Conservation (phyloP, 306 rosid species). For the Trichosanthes cucumerina region DNA sequence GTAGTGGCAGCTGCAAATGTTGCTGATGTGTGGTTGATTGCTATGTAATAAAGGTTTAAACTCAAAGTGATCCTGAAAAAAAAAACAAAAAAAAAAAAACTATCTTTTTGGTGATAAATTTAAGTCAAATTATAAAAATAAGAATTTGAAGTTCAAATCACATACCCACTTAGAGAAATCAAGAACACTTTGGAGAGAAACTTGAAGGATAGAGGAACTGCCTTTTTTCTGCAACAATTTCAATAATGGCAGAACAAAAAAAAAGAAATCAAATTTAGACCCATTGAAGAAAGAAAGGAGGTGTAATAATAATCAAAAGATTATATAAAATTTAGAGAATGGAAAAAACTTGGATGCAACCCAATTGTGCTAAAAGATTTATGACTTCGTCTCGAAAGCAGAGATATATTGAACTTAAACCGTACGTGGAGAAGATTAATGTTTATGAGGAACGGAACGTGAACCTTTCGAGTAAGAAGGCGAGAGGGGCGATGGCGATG, state of each 20-base stretch:
- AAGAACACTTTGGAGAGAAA: slow-evolving; percentile 62
- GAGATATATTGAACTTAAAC: too few relatives aligned
- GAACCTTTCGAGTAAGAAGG: slow-evolving; percentile 72
- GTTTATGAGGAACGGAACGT: too few relatives aligned
- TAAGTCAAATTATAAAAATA: background rate
- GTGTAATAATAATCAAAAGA: too few relatives aligned
- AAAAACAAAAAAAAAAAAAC: background rate
- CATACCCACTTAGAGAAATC: slow-evolving; percentile 71
- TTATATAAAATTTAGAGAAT: too few relatives aligned
- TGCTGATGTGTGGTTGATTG: slow-evolving; percentile 72
- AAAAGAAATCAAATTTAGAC: background rate
- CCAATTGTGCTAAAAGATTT: too few relatives aligned
- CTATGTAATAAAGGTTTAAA: slow-evolving; percentile 65
- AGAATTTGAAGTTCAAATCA: background rate
- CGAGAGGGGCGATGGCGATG: slow-evolving; percentile 61
- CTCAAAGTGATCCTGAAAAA: slow-evolving; percentile 55
- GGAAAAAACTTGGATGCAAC: too few relatives aligned
- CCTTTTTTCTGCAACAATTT: slow-evolving; percentile 42
- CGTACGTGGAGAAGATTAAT: too few relatives aligned
- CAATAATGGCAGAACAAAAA: background rate
- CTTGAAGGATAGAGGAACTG: slow-evolving; percentile 46
- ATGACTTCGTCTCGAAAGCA: too few relatives aligned
- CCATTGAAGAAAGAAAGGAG: too few relatives aligned
- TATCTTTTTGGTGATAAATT: background rate
- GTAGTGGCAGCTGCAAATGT: slow-evolving; percentile 86